Conservation (phyloP, 2,329 filamentous ascomycete species). For the Dothistroma septosporum region DNA sequence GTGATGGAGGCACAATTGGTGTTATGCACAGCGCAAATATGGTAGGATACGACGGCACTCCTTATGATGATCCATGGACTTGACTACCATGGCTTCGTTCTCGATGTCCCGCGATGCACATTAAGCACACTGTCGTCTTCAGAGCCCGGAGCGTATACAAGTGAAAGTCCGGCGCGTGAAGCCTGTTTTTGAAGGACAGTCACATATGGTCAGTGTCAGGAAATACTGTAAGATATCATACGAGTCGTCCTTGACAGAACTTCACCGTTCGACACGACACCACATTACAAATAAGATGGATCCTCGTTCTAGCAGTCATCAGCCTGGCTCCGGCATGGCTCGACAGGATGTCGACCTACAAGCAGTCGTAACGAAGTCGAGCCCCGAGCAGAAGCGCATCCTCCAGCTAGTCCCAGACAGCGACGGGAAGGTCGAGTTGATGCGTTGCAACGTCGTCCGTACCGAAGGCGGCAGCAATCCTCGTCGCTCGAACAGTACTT, state of each 20-base stretch:
- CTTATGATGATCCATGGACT: not conserved
- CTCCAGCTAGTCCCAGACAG: not conserved
- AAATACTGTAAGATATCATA: too few species aligned
- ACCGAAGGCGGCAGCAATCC: not conserved
- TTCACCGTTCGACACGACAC: not conserved
- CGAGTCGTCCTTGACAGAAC: not conserved
- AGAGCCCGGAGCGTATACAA: too few species aligned
- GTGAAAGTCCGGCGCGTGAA: too few species aligned
- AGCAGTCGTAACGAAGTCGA: not conserved
- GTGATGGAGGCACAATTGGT: slow-evolving; percentile 22
- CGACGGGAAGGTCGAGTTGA: not conserved
- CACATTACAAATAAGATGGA: not conserved
- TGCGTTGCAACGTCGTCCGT: not conserved
- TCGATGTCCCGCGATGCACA: too few species aligned
- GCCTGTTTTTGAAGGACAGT: too few species aligned
- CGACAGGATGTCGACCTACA: too few species aligned
- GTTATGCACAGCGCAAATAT: not conserved
- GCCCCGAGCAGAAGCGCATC: not conserved
- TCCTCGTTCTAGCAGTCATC: not conserved
- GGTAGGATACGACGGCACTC: not conserved
- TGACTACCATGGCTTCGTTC: too few species aligned
- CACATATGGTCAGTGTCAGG: too few species aligned
- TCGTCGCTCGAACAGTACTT: not conserved
- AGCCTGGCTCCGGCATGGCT: too few species aligned
- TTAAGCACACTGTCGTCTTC: too few species aligned